Percentiles rank a stretch among this genome's conserved stretches.
phyloP scores from a whole-genome alignment of 2,329 filamentous ascomycete species.

The Anisogramma anomala region DNA sequence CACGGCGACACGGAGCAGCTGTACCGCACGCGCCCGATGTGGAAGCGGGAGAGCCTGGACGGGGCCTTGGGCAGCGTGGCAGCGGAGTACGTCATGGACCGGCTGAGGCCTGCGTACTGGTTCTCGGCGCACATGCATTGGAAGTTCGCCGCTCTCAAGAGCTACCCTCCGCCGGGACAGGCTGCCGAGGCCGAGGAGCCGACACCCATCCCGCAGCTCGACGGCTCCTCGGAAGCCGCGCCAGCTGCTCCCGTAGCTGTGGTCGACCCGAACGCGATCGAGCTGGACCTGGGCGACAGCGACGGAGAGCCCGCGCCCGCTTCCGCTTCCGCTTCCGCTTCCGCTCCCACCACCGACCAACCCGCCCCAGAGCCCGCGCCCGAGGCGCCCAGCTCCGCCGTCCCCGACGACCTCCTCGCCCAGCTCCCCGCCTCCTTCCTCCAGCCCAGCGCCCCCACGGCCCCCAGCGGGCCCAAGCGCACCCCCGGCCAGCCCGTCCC shows the following conservation, averaged over 20 bases:
- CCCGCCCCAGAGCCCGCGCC: too few relatives aligned
- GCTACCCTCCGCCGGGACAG: slow-evolving; percentile 29
- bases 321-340: too few relatives aligned
- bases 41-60: slow-evolving; percentile 62
- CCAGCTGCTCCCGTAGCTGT: slow-evolving; percentile 14
- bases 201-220: slow-evolving; percentile 4
- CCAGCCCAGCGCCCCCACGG: too few relatives aligned
- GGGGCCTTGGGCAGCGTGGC: slow-evolving; percentile 71
- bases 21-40: slow-evolving; percentile 62
- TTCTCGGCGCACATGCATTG: slow-evolving; percentile 89
- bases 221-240: slow-evolving; percentile 10
- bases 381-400: too few relatives aligned
- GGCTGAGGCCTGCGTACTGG: slow-evolving; percentile 75
- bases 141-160: slow-evolving; percentile 64
- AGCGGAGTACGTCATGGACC: slow-evolving; percentile 68
- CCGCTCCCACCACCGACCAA: too few relatives aligned
- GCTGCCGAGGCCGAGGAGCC: slow-evolving; percentile 19
- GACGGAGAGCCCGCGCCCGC: slow-evolving; percentile 19
- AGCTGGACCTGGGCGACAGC: slow-evolving; percentile 43
- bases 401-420: too few relatives aligned
- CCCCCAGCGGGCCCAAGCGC: too few relatives aligned
- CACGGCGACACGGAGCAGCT: slow-evolving; percentile 58
- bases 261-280: slow-evolving; percentile 56
- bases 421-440: too few relatives aligned
- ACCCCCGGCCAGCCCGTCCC: too few relatives aligned